Evolutionary conservation across 2,329 filamentous ascomycete genomes (phyloP).

Genomic region (Microdochium bolleyi): DNA sequence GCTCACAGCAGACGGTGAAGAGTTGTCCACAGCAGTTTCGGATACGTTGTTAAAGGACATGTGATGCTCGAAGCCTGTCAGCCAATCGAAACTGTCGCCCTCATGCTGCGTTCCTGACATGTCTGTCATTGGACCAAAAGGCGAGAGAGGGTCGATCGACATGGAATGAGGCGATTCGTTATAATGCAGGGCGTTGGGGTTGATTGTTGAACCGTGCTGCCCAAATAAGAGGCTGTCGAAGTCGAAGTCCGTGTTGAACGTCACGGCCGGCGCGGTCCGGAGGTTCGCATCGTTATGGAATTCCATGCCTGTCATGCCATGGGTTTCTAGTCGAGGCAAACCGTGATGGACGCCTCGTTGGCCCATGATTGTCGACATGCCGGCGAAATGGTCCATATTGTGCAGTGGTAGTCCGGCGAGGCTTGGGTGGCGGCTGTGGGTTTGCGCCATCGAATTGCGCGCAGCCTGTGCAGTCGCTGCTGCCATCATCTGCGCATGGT

Average conservation of each 20-base stretch:
- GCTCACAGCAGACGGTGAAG: conserved; percentile 92
- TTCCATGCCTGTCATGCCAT: conserved; percentile 57
- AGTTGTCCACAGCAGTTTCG: conserved; percentile 82
- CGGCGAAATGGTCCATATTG: conserved; percentile 55
- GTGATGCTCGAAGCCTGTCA: conserved; percentile 70
- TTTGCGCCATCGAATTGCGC: conserved; percentile 36
- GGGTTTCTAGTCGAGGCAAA: conserved; percentile 77
- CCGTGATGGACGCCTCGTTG: conserved; percentile 60
- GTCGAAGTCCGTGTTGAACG: conserved; percentile 59
- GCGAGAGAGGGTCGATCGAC: conserved; percentile 53
- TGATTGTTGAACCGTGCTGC: conserved; percentile 55
- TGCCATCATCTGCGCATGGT: conserved; percentile 64
- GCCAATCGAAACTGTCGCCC: conserved; percentile 79
- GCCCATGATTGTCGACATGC: conserved; percentile 62
- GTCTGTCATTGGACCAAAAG: conserved; percentile 51
- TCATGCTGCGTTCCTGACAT: conserved; percentile 50
- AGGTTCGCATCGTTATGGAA: conserved; percentile 52
- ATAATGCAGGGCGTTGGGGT: conserved; percentile 73
- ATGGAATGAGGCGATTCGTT: conserved; percentile 66
- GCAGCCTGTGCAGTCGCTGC: conserved; percentile 47
- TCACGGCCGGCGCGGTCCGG: conserved; percentile 65
- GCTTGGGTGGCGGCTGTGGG: conserved; percentile 67
- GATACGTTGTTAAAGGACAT: conserved; percentile 62
- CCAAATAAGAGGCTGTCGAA: conserved; percentile 65
- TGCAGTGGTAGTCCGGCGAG: conserved; percentile 59